Evolutionary conservation across 2,329 filamentous ascomycete genomes (phyloP), one percentile per base, ranked within the genome.

Genomic region (Colletotrichum spaethianum): DNA sequence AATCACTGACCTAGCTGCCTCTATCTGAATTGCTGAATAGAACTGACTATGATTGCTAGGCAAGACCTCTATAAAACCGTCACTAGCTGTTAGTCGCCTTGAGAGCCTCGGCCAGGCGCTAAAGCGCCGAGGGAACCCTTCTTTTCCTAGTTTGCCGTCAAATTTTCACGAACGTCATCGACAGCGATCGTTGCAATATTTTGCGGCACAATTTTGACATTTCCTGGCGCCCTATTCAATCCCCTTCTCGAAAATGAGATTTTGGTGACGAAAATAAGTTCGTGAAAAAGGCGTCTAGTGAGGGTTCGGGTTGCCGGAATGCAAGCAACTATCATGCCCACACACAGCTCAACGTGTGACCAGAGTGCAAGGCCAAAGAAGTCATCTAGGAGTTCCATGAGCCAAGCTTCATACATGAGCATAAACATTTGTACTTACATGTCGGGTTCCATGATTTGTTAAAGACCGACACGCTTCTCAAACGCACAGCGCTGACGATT

Each of bases 401-500:
- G 83, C 83, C 33, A 75, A 72, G 1, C 31, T 4, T 36, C 31
- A 86, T 33, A 86, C 77, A 12, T 77, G 77, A 0, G 82, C 76
- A 83, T 52, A 77, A 86, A 84, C 55, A 82, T 82, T 40, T 79
- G 12, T 26, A 70, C 76, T 23, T 55, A 72, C 70, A 72, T 0
- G 70, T 72, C 1, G 70, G 70, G 46, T 72, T 72, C 70, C 70
- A 72, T 3, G 70, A 72, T 23, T 64, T 61, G 26, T 46, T 72
- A 4, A 72, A 69, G 6, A 59, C 44, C 0, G 65, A 52, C 0
- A 72, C 53, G 1, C 70, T 72, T 18, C 26, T 63, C 20, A 72
- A 18, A 6, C 70, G 59, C 31, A 72, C 20, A 2, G 53, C 59
- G 38, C 70, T 72, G 16, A 72, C 53, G 7, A 72, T 28, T 4